Percentiles rank a stretch among this genome's conserved stretches.
These are phyloP conservation scores for Fagopyrum homotropicum DNA, from an alignment of 148 eudicot genomes.

Conservation along the genomic window DNA sequence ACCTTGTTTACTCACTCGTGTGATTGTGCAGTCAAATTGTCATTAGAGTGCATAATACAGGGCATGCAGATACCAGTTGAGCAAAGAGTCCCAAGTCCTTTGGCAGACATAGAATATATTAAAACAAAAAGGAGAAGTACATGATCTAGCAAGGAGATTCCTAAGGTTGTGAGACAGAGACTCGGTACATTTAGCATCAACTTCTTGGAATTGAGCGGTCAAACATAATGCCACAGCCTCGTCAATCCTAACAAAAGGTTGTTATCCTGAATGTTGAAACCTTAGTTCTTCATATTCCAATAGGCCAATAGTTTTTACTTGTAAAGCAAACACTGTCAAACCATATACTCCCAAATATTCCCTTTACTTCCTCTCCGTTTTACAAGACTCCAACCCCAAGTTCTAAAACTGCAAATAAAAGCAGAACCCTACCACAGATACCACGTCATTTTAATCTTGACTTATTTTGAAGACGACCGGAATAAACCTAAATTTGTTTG, in stretches of 20 bases:
- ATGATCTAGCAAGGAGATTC: constrained; percentile 3
- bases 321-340: not conserved
- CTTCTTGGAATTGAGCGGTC: not conserved
- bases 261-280: not conserved
- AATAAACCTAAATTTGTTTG: not conserved
- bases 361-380: not conserved
- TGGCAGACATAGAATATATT: not conserved
- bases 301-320: not conserved
- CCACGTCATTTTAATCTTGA: not conserved
- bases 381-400: not conserved
- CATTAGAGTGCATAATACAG: not conserved
- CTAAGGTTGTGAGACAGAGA: not conserved
- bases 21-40: not conserved
- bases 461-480: not conserved
- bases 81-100: constrained; percentile 5
- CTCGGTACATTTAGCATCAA: not conserved
- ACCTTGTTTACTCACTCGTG: not conserved
- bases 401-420: not conserved
- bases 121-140: not conserved
- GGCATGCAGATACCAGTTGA: not conserved
- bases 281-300: not conserved
- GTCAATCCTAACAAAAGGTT: not conserved
- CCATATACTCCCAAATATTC: not conserved
- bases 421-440: not conserved
- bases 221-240: not conserved